phyloP scores from a whole-genome alignment of 1,284 basidiomycete genomes.

The Papiliotrema fonsecae region DNA sequence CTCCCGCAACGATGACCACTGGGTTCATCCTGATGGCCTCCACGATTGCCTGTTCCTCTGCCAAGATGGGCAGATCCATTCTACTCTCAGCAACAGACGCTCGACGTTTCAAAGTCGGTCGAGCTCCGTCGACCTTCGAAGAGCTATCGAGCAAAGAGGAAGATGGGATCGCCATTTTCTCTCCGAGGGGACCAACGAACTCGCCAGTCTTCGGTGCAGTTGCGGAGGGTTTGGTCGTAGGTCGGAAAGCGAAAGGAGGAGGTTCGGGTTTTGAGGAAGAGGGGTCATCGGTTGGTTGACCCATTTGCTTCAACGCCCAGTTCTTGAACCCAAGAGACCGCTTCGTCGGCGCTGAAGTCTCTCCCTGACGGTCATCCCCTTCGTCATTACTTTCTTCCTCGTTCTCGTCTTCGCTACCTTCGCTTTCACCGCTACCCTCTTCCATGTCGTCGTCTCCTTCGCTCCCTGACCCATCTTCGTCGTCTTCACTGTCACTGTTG shows the following conservation, averaged over 20 bases:
- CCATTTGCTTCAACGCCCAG: conserved; percentile 71
- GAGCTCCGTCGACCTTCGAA: conserved; percentile 40
- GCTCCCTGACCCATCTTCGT: conserved; percentile 11
- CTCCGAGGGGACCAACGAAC: conserved; percentile 46
- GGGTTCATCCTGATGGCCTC: conserved; percentile 83
- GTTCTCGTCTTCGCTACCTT: conserved; percentile 17
- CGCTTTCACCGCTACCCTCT: conserved; percentile 13
- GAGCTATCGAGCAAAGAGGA: conserved; percentile 35
- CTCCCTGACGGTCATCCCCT: conserved; percentile 12
- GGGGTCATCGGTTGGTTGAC: conserved; percentile 17
- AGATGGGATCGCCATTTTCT: conserved; percentile 33
- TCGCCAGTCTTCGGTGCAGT: conserved; percentile 21
- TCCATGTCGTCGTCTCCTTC: conserved; percentile 11
- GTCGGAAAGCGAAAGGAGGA: conserved; percentile 7
- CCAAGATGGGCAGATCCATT: conserved; percentile 78
- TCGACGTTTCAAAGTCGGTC: conserved; percentile 64
- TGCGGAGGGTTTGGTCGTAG: conserved; percentile 11
- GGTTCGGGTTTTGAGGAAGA: conserved; percentile 7
- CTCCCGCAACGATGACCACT: conserved; percentile 68
- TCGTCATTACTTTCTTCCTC: conserved; percentile 21
- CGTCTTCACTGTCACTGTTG: conserved; percentile 10
- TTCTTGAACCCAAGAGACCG: conserved; percentile 65
- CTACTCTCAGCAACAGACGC: conserved; percentile 72
- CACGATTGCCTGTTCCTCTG: conserved; percentile 92
- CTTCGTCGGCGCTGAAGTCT: conserved; percentile 23